A percentile compares a stretch with the other conserved stretches of the same genome.
These are phyloP conservation scores for Cladosporium sp. DNA, from an alignment of 2,329 filamentous ascomycete genomes.

Conservation along the genomic window DNA sequence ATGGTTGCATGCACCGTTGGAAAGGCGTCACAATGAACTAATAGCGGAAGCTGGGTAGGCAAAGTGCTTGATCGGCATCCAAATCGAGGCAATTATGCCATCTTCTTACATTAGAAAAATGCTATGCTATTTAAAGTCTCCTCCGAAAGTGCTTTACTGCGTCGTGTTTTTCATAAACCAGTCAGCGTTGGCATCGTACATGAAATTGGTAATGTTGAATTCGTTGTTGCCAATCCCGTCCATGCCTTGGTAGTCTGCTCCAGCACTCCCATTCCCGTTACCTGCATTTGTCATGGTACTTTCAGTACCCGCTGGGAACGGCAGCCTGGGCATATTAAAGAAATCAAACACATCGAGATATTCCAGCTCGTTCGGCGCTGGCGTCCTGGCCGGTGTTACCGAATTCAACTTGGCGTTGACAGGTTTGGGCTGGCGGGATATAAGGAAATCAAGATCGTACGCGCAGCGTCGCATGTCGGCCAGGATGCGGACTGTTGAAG, in stretches of 20 bases:
- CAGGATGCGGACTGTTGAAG: constrained; percentile 78
- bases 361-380: constrained; percentile 77
- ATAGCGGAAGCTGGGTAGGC: too few species aligned
- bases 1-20: too few species aligned
- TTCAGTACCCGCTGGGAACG: constrained; percentile 27
- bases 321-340: constrained; percentile 81
- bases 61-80: too few species aligned
- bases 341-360: constrained; percentile 93
- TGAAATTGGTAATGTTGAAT: constrained; percentile 75
- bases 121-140: neutral
- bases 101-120: neutral
- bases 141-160: neutral
- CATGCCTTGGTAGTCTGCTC: constrained; percentile 19
- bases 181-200: constrained; percentile 68
- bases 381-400: constrained; percentile 39
- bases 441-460: constrained; percentile 85
- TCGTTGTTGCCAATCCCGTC: constrained; percentile 46
- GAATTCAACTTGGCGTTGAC: constrained; percentile 4
- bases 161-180: constrained; percentile 48
- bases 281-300: constrained; percentile 12
- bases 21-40: too few species aligned
- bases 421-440: constrained; percentile 68
- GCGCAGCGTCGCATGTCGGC: constrained; percentile 89
- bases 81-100: too few species aligned
- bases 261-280: neutral